Conservation (phyloP, 2,329 filamentous ascomycete genomes). For the Emmonsia crescens region DNA sequence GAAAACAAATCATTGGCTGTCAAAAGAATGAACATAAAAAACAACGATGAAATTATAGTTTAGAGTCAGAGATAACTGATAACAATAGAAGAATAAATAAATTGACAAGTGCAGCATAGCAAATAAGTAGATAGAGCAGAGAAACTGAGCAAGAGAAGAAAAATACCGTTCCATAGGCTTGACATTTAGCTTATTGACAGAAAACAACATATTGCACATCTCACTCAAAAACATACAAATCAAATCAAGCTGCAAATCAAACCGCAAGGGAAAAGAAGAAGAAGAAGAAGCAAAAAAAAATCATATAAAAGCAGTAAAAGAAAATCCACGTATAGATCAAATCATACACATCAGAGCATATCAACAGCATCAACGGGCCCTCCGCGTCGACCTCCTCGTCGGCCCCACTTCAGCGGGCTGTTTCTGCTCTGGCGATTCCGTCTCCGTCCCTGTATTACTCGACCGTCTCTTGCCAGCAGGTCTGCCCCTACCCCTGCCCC, state of each 20-base stretch:
- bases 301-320: background rate
- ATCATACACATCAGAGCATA: background rate
- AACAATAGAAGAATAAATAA: too few species aligned
- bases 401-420: background rate
- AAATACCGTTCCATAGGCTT: background rate
- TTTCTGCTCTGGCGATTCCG: background rate
- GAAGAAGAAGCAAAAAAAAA: background rate
- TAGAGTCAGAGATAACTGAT: too few species aligned
- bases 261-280: background rate
- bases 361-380: background rate
- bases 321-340: background rate
- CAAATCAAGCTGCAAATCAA: background rate
- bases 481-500: background rate
- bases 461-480: background rate
- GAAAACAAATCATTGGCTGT: too few species aligned
- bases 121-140: background rate
- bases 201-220: background rate
- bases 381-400: conserved; percentile 5
- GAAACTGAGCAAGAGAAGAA: background rate
- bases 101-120: too few species aligned
- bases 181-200: background rate
- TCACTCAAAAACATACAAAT: background rate
- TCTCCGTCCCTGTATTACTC: background rate
- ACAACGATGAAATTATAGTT: too few species aligned
- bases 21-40: too few species aligned